These are phyloP conservation scores for Phytophthora palmivora DNA, from an alignment of 352 stramenopile genomes.

Conservation along the genomic window DNA sequence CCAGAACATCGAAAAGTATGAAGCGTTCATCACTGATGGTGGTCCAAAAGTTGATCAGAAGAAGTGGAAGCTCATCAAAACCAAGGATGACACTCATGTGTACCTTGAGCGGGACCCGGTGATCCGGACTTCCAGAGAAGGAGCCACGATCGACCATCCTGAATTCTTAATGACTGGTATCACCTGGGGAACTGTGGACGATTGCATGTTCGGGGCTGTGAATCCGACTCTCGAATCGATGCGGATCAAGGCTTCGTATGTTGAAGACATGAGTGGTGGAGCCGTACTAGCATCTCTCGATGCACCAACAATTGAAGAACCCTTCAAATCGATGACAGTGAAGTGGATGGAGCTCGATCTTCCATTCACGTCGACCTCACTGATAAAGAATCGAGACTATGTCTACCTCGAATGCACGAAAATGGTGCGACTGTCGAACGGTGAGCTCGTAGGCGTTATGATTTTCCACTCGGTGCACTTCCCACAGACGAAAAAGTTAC, in stretches of 20 bases:
- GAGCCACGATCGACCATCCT: constrained; percentile 16
- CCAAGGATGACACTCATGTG: constrained; percentile 31
- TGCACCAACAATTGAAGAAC: constrained; percentile 48
- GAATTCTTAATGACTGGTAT: constrained; percentile 40
- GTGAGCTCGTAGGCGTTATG: constrained; percentile 55
- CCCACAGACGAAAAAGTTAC: constrained; percentile 33
- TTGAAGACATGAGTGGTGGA: constrained; percentile 51
- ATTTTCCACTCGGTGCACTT: constrained; percentile 59
- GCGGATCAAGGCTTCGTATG: constrained; percentile 50
- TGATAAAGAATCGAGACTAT: constrained; percentile 52
- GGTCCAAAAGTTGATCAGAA: constrained; percentile 35
- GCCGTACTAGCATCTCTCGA: constrained; percentile 50
- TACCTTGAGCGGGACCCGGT: constrained; percentile 36
- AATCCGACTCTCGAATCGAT: constrained; percentile 47
- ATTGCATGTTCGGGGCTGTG: constrained; percentile 50
- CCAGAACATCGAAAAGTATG: constrained; percentile 46
- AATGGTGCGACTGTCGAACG: constrained; percentile 32
- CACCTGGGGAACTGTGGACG: constrained; percentile 45
- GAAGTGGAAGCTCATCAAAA: constrained; percentile 48
- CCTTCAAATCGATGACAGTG: constrained; percentile 46
- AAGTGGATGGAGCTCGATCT: constrained; percentile 52
- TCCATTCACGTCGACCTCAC: constrained; percentile 31
- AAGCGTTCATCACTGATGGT: constrained; percentile 32
- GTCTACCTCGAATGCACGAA: constrained; percentile 56
- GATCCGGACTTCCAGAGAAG: constrained; percentile 4